Base-by-base conservation (phyloP, 257 asterid genomes). In the Ilex asprella region DNA sequence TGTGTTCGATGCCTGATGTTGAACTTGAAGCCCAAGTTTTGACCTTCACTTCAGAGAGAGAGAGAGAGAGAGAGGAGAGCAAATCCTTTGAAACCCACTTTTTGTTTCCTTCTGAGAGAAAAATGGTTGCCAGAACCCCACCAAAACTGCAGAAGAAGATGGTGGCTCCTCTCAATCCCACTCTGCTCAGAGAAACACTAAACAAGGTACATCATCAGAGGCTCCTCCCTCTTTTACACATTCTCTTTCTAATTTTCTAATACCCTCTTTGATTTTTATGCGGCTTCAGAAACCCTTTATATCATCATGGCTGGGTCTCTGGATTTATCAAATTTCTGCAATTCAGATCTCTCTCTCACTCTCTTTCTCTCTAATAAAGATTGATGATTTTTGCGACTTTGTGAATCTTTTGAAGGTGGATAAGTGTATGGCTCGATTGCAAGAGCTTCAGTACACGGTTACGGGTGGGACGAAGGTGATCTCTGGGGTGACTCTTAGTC, bases 71-170 rank as follows among this genome's bases (percentile, higher is more conserved):
- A 46, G 59, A 43, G n/a, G 30, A 30, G 14, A 56, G 13, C 10
- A 35, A 52, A 50, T 13, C 63, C 63, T n/a, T 64, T 12, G 15
- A 70, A 30, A 52, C 32, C 63, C 63, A 60, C 7, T 16, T 16
- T 58, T 56, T 31, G 47, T 16, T 49, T 13, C n/a, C 12, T 29
- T 62, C 12, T 58, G 41, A 53, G 32, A 12, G 16, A 64, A 69
- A 68, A 73, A 92, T 92, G 99, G 97, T 89, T 41, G 97, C 99
- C 12, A 83, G 95, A 84, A 82, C 69, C 75, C 95, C 99, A 65
- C 86, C 91, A 29, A 78, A 80, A 76, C 75, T 58, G 68, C 89
- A 58, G 58, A 14, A 35, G 66, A 79, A 61, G 62, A 72, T 68
- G 75, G 76, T 32, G 78, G 65, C 64, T 71, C 73, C 78, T 51